Base-by-base conservation (phyloP, 768 basidiomycete genomes). In the Candolleomyces eurysporus region DNA sequence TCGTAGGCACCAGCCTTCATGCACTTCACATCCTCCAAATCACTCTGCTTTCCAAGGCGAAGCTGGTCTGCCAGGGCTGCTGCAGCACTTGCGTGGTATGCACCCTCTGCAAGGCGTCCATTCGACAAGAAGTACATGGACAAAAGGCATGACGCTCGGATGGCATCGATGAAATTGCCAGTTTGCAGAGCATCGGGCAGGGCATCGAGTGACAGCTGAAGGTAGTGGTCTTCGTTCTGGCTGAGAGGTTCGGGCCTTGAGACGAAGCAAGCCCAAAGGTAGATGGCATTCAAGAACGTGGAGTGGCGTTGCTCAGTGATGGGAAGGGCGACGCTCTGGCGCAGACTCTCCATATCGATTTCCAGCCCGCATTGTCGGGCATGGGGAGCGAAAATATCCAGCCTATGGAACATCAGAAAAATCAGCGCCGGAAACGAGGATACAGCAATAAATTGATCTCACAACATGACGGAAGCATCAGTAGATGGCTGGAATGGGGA, bases 261-360 rank as follows among this genome's bases (percentile, higher is more conserved):
- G 45, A 92, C 80, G 69, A 88, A 90, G 71, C 90, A 92, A 2
- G 90, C 88, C 88, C 91, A 92, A 7, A 92, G 83, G 69, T 87
- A 93, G 68, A 92, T 87, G 63, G 90, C 82, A 68, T 92, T 90
- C 80, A 92, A 84, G 14, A 94, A 80, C 58, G 82, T 84, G 9
- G 91, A 87, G 67, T 93, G 91, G 19, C 85, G 85, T 59, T 89
- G 89, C 60, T 90, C 85, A 51, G 81, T 65, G 4, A 70, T 58
- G 16, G 87, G 82, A 5, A 79, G 76, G 48, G 73, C 75, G 46
- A 92, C 75, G 39, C 85, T 85, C 52, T 88, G 86, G 36, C 86
- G 78, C 51, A 93, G 76, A 50, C 82, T 82, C 17, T 82, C 85
- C 70, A 87, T 84, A 71, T 91, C 82, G 58, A 91, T 75, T 58